These are phyloP conservation scores for Amanita rimosa DNA, from an alignment of 768 basidiomycete species.

Conservation along the genomic window DNA sequence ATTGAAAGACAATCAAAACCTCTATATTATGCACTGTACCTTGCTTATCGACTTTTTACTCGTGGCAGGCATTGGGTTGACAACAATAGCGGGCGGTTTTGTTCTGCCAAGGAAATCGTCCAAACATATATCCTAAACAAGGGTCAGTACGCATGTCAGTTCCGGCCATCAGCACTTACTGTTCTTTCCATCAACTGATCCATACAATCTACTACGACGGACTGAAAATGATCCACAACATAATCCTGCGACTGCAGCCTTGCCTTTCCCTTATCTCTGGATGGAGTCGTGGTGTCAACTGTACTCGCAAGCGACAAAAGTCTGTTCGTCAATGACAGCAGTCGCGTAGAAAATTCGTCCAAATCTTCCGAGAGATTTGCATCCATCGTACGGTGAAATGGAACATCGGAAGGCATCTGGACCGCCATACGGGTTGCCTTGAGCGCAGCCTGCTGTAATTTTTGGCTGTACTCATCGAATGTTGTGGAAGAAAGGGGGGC, in stretches of 20 bases:
- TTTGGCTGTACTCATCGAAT: constrained; percentile 44
- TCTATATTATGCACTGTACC: constrained; percentile 12
- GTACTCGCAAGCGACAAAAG: constrained; percentile 44
- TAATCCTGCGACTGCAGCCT: constrained; percentile 67
- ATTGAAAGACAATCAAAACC: not conserved
- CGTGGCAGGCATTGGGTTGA: constrained; percentile 28
- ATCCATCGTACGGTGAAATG: constrained; percentile 87
- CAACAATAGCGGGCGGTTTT: constrained; percentile 52
- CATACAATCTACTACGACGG: constrained; percentile 70
- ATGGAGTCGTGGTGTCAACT: constrained; percentile 20
- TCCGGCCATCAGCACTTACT: constrained; percentile 28
- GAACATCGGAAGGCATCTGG: constrained; percentile 59
- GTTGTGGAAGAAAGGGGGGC: constrained; percentile 4
- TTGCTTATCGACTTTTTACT: constrained; percentile 20
- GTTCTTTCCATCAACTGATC: constrained; percentile 81
- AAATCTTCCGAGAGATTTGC: constrained; percentile 53
- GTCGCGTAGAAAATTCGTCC: constrained; percentile 54
- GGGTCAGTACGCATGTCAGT: not conserved
- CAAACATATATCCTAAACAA: constrained; percentile 61
- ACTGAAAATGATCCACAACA: constrained; percentile 73
- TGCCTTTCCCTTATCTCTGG: constrained; percentile 29
- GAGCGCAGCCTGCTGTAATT: constrained; percentile 51
- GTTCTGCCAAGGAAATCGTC: constrained; percentile 67
- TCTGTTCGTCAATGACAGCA: constrained; percentile 56
- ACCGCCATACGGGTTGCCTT: constrained; percentile 53